phyloP scores from a whole-genome alignment of 768 basidiomycete species.

The Boletus sp. region DNA sequence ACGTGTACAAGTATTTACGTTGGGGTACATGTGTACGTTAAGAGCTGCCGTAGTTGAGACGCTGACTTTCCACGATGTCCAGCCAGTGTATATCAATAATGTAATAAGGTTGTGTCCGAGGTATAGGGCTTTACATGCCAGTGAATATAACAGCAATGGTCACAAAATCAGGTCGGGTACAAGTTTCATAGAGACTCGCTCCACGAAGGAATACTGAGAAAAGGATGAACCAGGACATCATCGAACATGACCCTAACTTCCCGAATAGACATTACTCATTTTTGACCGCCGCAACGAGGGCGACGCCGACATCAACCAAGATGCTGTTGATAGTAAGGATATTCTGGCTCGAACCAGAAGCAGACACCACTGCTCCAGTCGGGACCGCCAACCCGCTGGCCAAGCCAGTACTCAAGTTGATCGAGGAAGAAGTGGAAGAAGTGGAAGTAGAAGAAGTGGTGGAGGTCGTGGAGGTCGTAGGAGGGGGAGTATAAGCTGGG shows the following conservation, averaged over 20 bases:
- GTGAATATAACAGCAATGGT: background rate
- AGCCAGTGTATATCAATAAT: background rate
- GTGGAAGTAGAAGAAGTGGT: conserved; percentile 9
- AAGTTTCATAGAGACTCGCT: conserved; percentile 1
- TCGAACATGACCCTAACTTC: background rate
- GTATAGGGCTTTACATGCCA: conserved; percentile 23
- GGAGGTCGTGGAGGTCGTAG: conserved; percentile 28
- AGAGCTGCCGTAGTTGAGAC: background rate
- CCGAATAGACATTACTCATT: background rate
- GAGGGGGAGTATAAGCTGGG: conserved; percentile 12
- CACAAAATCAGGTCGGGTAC: background rate
- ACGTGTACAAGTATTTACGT: background rate
- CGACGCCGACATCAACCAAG: conserved; percentile 33
- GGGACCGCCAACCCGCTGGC: conserved; percentile 27
- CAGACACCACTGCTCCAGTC: conserved; percentile 25
- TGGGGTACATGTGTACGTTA: background rate
- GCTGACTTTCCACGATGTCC: background rate
- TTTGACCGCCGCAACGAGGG: conserved; percentile 9
- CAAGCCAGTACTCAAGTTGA: conserved; percentile 13
- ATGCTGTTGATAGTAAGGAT: conserved; percentile 33
- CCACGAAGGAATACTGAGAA: conserved; percentile 2
- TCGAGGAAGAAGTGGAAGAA: conserved; percentile 20
- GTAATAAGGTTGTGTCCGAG: conserved; percentile 1
- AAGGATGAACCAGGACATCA: background rate
- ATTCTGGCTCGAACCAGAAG: conserved; percentile 33